Percentiles rank a stretch among this genome's conserved stretches.
Evolutionary conservation across 352 stramenopile species (phyloP).

Genomic region (Bremia lactucae): DNA sequence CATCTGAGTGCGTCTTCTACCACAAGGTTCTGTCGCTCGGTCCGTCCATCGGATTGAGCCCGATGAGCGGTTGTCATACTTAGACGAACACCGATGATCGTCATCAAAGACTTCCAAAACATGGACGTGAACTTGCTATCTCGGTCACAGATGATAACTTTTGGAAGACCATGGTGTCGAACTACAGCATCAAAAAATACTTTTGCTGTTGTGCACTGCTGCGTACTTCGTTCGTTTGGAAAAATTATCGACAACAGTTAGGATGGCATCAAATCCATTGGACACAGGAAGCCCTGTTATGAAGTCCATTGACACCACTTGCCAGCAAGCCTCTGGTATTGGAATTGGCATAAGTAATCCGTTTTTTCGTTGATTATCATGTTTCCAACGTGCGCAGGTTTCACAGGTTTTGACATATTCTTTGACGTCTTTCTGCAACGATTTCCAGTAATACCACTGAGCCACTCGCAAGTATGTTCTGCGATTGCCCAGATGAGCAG

Average conservation of each 20-base stretch:
- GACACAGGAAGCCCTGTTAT: no score
- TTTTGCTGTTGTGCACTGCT: background rate
- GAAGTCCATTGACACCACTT: no score
- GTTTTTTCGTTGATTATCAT: no score
- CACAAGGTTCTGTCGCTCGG: background rate
- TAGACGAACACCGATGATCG: background rate
- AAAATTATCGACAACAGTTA: background rate
- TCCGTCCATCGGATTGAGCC: background rate
- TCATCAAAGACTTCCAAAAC: background rate
- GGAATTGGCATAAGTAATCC: no score
- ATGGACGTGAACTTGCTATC: background rate
- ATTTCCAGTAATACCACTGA: no score
- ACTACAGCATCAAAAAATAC: background rate
- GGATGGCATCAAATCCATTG: no score
- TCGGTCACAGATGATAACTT: background rate
- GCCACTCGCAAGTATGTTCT: no score
- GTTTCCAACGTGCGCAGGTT: no score
- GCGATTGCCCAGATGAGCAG: no score
- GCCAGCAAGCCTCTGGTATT: no score
- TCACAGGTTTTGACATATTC: no score
- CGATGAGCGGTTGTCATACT: background rate
- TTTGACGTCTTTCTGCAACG: no score
- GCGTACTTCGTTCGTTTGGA: background rate
- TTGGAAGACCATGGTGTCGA: background rate
- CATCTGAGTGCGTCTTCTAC: background rate